Evolutionary conservation across 345 rosid species (phyloP), one percentile per base, ranked within the genome.

Genomic region (Camelina sativa): DNA sequence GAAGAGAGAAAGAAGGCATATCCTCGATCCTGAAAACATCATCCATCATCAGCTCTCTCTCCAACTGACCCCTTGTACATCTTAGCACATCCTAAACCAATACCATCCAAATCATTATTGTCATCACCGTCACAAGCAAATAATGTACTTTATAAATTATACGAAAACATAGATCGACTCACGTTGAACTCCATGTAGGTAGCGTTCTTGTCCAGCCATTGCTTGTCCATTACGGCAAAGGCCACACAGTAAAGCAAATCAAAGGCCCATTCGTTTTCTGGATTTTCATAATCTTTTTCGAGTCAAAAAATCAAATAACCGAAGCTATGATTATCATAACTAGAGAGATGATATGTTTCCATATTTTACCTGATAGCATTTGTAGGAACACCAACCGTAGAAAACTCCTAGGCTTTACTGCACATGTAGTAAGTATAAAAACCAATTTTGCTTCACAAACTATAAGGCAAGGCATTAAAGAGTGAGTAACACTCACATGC

Each of bases 171-270:
- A 8, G 11, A 37, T 9, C 1, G 20, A 41, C 98, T 86, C 71
- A 93, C 98, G 65, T 94, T 94, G 82, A 94, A 94, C 74, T 91
- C 96, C 97, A 94, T 94, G 81, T 91, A 94, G 2, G 96, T 85
- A 28, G 98, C 98, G 72, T 85, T 87, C 81, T 82, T 88, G 65
- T 87, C 91, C 22, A 94, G 83, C 98, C 98, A 94, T 81, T 87
- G 95, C 79, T 91, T 88, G 88, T 91, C 97, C 96, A 94, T 94
- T 11, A 94, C 81, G 79, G 77, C 75, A 61, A 94, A 94, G 3
- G 97, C 93, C 69, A 94, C 88, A 6, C 97, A 94, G 66, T 94
- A 94, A 51, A 94, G 95, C 83, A 94, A 80, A 76, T 91, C 98
- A 74, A 94, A 94, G 6, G 96, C 95, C 95, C 91, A 88, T 78